Evolutionary conservation across 2,329 filamentous ascomycete genomes (phyloP), one percentile per base, ranked within the genome.

Genomic region (Hypoxylon sp.): DNA sequence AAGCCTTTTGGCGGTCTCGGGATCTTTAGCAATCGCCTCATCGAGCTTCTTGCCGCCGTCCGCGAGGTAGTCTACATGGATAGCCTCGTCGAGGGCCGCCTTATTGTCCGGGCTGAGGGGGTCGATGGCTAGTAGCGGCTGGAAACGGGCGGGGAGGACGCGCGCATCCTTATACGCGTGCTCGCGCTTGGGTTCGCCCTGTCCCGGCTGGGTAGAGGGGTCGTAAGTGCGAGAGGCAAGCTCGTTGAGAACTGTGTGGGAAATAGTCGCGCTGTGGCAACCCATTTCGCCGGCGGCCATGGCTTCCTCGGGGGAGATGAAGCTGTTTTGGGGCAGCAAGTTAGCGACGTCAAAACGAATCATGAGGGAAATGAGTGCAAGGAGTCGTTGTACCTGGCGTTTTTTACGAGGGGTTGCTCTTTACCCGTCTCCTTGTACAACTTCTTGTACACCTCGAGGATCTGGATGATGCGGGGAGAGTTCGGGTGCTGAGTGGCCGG

Each of bases 401-500:
- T 82, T 73, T 85, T 85, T 13, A 86, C 70, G 10, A 83, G 75
- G 1, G 84, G 84, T 73, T 86, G 83, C 56, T 81, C 79, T 63
- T 81, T 80, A n/a, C 83, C 83, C 0, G 83, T 85, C 68, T 83
- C 80, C 54, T 79, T 80, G 65, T 83, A 83, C 19, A 85, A 78
- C 2, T 77, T 78, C 63, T 78, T 80, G 75, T 85, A 86, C 0
- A 79, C 82, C 65, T 85, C 81, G 14, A 84, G 75, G 47, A 86
- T 86, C 68, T 85, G 83, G 19, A 84, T 65, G n/a, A 85, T 74
- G 14, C 83, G 80, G 0, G 83, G 76, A 6, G 83, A 82, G 76
- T 83, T 85, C 29, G 84, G 81, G 64, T 86, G 84, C 62, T 84
- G 74, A 9, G 77, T 75, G 0, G 83, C 84, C 2, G 83, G 83